These are phyloP conservation scores for Phytophthora rubi DNA, from an alignment of 352 stramenopile species.

Conservation along the genomic window DNA sequence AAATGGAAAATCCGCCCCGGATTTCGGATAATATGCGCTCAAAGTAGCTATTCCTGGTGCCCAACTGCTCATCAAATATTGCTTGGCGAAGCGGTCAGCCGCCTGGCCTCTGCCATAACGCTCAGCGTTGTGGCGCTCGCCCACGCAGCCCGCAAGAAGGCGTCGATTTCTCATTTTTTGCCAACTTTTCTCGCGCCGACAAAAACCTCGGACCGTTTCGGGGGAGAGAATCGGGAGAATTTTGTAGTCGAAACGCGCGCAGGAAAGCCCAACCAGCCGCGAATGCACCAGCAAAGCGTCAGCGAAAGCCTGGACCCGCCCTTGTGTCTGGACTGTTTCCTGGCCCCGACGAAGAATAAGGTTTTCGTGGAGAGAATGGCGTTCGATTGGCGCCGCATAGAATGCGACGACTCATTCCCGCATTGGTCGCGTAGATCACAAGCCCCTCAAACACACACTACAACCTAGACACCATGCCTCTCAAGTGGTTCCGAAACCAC, in stretches of 20 bases:
- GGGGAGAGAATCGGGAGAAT: neutral
- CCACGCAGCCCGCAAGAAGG: neutral
- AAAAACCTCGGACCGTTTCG: neutral
- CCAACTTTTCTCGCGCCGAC: neutral
- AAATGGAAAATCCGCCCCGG: neutral
- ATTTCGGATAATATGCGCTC: neutral
- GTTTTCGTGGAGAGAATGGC: constrained; percentile 15
- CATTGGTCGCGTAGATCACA: constrained; percentile 24
- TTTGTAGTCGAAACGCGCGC: neutral
- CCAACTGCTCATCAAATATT: neutral
- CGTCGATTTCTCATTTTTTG: neutral
- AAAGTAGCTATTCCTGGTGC: neutral
- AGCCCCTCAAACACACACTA: constrained; percentile 2
- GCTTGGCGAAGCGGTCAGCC: too few species aligned
- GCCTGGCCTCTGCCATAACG: neutral
- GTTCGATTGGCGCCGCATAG: constrained; percentile 23
- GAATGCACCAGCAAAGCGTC: constrained; percentile 3
- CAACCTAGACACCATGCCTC: constrained; percentile 18
- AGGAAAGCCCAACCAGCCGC: constrained; percentile 28
- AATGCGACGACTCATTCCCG: constrained; percentile 17
- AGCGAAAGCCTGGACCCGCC: constrained; percentile 13
- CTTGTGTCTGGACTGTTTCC: constrained; percentile 24
- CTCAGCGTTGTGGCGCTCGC: neutral
- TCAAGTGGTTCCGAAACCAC: constrained; percentile 37
- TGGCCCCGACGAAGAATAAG: constrained; percentile 29